Conservation (phyloP, 2,329 filamentous ascomycete genomes). For the Dactylellina parvicollis region DNA sequence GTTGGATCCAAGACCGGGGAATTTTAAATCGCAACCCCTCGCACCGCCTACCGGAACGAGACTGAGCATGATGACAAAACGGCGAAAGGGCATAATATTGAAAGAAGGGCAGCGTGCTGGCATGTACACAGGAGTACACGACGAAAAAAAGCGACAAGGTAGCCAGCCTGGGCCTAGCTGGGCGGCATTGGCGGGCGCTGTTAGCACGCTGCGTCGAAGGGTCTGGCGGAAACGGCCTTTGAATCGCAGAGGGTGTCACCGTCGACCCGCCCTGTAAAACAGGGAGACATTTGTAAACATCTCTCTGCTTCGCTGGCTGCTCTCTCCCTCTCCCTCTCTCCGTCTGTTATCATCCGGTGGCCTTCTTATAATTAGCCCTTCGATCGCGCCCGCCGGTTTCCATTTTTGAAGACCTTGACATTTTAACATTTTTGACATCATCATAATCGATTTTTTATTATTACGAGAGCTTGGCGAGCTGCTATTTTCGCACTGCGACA, state of each 20-base stretch:
- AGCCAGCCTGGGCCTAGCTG: too few relatives aligned
- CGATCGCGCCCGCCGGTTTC: not conserved
- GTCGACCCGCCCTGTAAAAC: not conserved
- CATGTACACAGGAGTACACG: too few relatives aligned
- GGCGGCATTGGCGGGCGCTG: too few relatives aligned
- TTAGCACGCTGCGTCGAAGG: too few relatives aligned
- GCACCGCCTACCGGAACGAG: slow-evolving; percentile 8
- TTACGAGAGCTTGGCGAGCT: too few relatives aligned
- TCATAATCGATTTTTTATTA: too few relatives aligned
- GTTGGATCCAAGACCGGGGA: too few relatives aligned
- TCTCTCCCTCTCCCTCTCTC: not conserved
- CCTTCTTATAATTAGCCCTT: too few relatives aligned
- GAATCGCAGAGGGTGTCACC: slow-evolving; percentile 8
- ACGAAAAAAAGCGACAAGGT: too few relatives aligned
- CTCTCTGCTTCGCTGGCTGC: not conserved
- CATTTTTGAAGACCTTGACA: not conserved
- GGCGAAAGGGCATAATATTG: too few relatives aligned
- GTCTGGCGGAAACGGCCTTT: not conserved
- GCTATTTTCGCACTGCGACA: not conserved
- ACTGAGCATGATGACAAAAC: too few relatives aligned
- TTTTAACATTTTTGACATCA: not conserved
- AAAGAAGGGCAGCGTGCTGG: too few relatives aligned
- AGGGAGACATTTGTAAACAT: not conserved
- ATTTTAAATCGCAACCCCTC: not conserved
- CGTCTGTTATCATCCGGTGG: not conserved